Conservation (phyloP, 305 asterid species). For the Fraxinus albicans region DNA sequence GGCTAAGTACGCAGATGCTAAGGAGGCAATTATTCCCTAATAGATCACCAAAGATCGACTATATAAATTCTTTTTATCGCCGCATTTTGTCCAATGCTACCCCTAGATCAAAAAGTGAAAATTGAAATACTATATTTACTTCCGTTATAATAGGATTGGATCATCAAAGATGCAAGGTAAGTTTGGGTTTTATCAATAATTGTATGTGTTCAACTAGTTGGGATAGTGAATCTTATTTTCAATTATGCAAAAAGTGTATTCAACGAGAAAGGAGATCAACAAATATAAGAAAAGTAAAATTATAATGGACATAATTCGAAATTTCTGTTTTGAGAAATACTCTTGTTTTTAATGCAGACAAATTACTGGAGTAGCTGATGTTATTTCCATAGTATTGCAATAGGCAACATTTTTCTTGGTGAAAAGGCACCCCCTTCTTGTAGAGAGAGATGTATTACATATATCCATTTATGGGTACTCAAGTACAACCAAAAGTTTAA, state of each 20-base stretch:
- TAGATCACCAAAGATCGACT: neutral
- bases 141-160: too few relatives aligned
- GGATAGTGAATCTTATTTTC: too few relatives aligned
- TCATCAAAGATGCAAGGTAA: neutral
- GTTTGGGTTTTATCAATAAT: too few relatives aligned
- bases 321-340: neutral
- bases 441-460: neutral
- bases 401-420: constrained; percentile 39
- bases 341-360: neutral
- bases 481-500: neutral
- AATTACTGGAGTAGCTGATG: too few relatives aligned
- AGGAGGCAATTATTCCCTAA: constrained; percentile 37
- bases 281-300: too few relatives aligned
- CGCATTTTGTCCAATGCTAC: too few relatives aligned
- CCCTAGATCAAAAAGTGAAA: too few relatives aligned
- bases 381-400: constrained; percentile 1
- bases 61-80: too few relatives aligned
- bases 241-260: too few relatives aligned
- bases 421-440: constrained; percentile 19
- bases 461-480: neutral
- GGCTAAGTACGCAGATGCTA: constrained; percentile 16
- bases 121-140: neutral
- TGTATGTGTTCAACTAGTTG: too few relatives aligned
- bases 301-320: too few relatives aligned
- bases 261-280: too few relatives aligned